Evolutionary conservation across 2,329 filamentous ascomycete species (phyloP), one percentile per base, ranked within the genome.

Genomic region (Aureobasidium mangrovei): DNA sequence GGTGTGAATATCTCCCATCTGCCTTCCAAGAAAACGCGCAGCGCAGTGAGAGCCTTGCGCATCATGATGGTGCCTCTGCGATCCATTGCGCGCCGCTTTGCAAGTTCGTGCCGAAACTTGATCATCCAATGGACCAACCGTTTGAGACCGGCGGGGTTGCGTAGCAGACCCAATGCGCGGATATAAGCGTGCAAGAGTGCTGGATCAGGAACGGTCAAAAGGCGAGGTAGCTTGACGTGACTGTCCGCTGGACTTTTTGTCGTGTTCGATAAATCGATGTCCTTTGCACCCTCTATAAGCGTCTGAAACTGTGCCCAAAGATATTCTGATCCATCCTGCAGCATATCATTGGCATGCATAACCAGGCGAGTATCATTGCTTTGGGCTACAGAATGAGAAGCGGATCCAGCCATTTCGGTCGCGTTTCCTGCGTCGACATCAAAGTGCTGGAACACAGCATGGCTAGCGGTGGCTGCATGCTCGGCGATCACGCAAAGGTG

Each of bases 71-170:
- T 61, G 44, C 62, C 65, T 6, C 63, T 69, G 7, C 64, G 59
- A 36, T 66, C 63, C 9, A 58, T 51, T 8, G 65, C 62, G 45
- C 57, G 54, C 26, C 60, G 56, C 41, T 62, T 55, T 2, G 41
- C 31, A 1, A 72, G 56, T 38, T 66, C 65, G 4, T 65, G 63
- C 68, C 76, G 76, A 59, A 81, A 68, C 27, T 67, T 60, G 0
- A 78, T 67, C 59, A 85, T 77, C 83, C 83, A 90, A 31, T 70
- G 66, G 10, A 84, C 67, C 4, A 84, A 67, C 3, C 70, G 70
- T 4, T 77, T 73, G 64, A 88, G 80, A 47, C 77, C 80, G 2
- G 76, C 69, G 46, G 74, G 73, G 59, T 88, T 81, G 35, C 77
- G 77, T n/a, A 82, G 66, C 51, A 78, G 75, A 1, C 79, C 84